Conservation (phyloP, 2,329 filamentous ascomycete species). For the Didymosphaeria variabile region DNA sequence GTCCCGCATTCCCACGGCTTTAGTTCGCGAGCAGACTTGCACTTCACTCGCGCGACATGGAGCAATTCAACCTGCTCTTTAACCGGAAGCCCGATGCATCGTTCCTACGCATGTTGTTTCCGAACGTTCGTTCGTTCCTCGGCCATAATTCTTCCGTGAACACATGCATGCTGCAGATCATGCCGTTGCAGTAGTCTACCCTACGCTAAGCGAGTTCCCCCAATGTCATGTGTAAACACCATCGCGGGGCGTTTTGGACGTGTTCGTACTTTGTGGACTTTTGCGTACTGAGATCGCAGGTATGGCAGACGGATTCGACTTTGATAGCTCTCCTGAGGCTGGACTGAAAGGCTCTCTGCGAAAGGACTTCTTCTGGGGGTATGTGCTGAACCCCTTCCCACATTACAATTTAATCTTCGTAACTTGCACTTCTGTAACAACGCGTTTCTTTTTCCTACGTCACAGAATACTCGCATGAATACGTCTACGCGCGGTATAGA, state of each 20-base stretch:
- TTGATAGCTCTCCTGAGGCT: constrained; percentile 16
- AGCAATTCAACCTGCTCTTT: not conserved
- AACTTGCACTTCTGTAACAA: too few relatives aligned
- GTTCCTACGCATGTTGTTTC: not conserved
- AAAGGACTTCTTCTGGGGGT: constrained; percentile 52
- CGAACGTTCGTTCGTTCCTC: not conserved
- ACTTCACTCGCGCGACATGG: not conserved
- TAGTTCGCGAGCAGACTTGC: not conserved
- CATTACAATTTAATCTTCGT: too few relatives aligned
- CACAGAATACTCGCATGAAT: too few relatives aligned
- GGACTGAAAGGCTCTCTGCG: constrained; percentile 36
- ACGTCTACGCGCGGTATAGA: too few relatives aligned
- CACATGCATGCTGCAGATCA: constrained; percentile 4
- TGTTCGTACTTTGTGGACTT: not conserved
- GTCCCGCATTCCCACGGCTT: too few relatives aligned
- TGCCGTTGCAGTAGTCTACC: not conserved
- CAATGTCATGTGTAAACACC: not conserved
- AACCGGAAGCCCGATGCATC: not conserved
- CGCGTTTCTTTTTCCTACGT: too few relatives aligned
- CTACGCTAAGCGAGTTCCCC: not conserved
- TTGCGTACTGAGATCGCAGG: not conserved
- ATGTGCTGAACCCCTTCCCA: not conserved
- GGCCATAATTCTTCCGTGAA: constrained; percentile 2
- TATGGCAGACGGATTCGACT: constrained; percentile 4
- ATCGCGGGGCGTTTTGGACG: not conserved